phyloP scores from a whole-genome alignment of 768 basidiomycete genomes.

The Tulasnella sp. region DNA sequence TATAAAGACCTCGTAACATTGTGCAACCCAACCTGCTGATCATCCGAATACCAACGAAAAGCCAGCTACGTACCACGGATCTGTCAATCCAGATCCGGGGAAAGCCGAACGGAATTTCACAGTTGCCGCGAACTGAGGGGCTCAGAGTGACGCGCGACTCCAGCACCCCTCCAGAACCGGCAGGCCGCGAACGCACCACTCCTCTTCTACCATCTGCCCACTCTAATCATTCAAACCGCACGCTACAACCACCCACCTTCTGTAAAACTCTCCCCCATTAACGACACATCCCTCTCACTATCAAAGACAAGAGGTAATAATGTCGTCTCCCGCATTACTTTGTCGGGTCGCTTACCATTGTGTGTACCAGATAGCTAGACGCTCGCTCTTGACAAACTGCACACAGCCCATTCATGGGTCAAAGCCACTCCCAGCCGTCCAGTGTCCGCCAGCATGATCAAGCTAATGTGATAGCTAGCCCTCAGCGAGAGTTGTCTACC shows the following conservation, averaged over 20 bases:
- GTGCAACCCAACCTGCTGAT: not conserved
- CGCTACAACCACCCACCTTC: not conserved
- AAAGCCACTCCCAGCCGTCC: not conserved
- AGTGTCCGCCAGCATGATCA: not conserved
- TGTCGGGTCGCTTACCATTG: not conserved
- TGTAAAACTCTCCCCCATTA: not conserved
- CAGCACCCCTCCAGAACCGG: not conserved
- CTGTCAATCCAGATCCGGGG: not conserved
- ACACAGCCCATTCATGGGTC: conserved; percentile 6
- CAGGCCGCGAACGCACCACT: not conserved
- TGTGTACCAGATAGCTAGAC: not conserved
- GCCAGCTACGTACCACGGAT: not conserved
- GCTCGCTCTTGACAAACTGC: not conserved
- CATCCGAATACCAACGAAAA: not conserved
- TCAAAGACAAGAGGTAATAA: not conserved
- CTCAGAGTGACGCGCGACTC: not conserved
- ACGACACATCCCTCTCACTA: not conserved
- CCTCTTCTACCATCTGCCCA: conserved; percentile 5
- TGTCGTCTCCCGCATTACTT: not conserved
- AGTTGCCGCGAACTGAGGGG: not conserved
- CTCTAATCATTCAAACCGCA: not conserved
- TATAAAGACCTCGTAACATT: not conserved
- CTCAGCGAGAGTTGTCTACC: not conserved
- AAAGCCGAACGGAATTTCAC: not conserved
- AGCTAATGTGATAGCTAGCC: not conserved